These are phyloP conservation scores for Lactarius trivialis DNA, from an alignment of 768 basidiomycete species.

Conservation along the genomic window DNA sequence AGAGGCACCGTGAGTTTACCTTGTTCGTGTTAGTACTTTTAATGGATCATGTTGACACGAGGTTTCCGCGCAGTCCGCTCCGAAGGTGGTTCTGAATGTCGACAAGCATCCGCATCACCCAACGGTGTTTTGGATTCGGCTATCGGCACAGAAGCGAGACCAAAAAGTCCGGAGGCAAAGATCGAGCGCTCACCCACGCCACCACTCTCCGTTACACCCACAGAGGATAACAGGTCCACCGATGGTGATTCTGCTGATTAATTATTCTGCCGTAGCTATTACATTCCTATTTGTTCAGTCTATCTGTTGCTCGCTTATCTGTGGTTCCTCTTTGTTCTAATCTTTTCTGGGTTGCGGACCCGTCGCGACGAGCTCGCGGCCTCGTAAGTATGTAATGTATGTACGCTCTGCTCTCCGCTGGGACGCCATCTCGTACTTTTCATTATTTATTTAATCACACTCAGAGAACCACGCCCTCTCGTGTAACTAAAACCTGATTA, in stretches of 20 bases:
- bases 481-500: slow-evolving; percentile 17
- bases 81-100: slow-evolving; percentile 77
- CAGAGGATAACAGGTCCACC: slow-evolving; percentile 17
- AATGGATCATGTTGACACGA: slow-evolving; percentile 20
- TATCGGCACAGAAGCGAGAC: slow-evolving; percentile 9
- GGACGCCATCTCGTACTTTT: slow-evolving; percentile 19
- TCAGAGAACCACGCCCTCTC: slow-evolving; percentile 19
- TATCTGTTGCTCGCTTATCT: slow-evolving; percentile 18
- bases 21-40: slow-evolving; percentile 1
- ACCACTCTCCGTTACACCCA: slow-evolving; percentile 14
- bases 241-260: slow-evolving; percentile 17
- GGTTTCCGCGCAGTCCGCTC: slow-evolving; percentile 57
- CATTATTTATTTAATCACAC: slow-evolving; percentile 19
- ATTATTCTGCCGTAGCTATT: slow-evolving; percentile 19
- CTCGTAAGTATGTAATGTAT: slow-evolving; percentile 22
- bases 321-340: slow-evolving; percentile 16
- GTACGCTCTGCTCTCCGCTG: slow-evolving; percentile 19
- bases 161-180: slow-evolving; percentile 13
- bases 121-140: slow-evolving; percentile 4
- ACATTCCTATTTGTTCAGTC: slow-evolving; percentile 12
- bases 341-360: slow-evolving; percentile 2
- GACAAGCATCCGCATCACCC: slow-evolving; percentile 29
- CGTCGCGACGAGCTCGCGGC: slow-evolving; percentile 3
- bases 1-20: slow-evolving; percentile 69
- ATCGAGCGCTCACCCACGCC: slow-evolving; percentile 19